Percentiles rank a stretch among this genome's conserved stretches.
These are phyloP conservation scores for Hirschfeldia incana DNA, from an alignment of 345 rosid genomes.

Conservation along the genomic window DNA sequence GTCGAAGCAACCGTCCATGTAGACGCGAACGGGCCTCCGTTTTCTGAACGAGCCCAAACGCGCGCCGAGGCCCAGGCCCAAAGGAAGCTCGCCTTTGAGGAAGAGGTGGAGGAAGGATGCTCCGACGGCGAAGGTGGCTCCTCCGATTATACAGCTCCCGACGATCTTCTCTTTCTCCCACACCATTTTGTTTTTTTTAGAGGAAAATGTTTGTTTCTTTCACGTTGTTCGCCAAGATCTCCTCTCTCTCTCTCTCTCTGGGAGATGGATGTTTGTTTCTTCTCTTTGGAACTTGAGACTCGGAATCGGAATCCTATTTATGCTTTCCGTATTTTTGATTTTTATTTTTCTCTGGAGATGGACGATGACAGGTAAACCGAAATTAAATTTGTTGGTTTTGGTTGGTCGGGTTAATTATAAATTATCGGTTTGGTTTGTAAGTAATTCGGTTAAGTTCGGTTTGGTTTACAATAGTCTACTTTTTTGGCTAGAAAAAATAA, in stretches of 20 bases:
- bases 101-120: constrained; percentile 39
- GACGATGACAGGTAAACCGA: not conserved
- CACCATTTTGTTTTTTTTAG: constrained; percentile 22
- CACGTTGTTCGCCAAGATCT: not conserved
- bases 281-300: constrained; percentile 29
- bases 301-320: constrained; percentile 38
- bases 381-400: not conserved
- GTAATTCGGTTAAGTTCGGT: not conserved
- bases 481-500: not conserved
- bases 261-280: constrained; percentile 1
- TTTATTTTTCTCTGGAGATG: not conserved
- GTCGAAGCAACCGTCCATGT: constrained; percentile 99
- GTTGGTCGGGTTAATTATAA: not conserved
- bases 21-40: constrained; percentile 72
- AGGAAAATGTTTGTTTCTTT: not conserved
- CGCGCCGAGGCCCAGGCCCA: constrained; percentile 31
- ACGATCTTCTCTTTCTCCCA: constrained; percentile 45
- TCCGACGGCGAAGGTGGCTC: constrained; percentile 55
- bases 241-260: not conserved
- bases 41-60: constrained; percentile 42
- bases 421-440: not conserved
- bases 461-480: not conserved
- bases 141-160: constrained; percentile 51
- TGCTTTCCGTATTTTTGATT: not conserved
- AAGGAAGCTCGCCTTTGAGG: constrained; percentile 42